Base-by-base conservation (phyloP, 139 green algal genomes). In the Chlorella sp. region DNA sequence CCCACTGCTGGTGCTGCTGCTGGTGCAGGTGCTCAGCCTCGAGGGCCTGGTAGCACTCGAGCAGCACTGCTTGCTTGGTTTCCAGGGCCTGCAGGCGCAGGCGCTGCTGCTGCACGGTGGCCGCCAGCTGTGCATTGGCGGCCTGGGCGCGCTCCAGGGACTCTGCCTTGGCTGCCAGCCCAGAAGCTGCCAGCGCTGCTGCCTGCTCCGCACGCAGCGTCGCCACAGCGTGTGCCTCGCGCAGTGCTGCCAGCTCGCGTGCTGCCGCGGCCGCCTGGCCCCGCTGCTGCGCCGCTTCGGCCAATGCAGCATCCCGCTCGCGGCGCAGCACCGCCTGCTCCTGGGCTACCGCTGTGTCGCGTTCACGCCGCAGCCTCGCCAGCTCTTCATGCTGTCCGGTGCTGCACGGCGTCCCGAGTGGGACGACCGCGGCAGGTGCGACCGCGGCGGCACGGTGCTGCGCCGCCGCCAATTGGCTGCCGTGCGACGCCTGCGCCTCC, bases 21-120 rank as follows among this genome's bases (percentile, higher is more conserved):
- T 34, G 19, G 1, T 71, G 85, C 68, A 48, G 39, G 39, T 37
- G 69, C 69, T 89, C 85, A 0, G 71, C 71, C 71, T 89, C 85
- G 32, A 89, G 4, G 2, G 21, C 71, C 37, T 16, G 71, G 71
- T 75, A 89, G 71, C 85, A 83, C 26, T 83, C 71, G 28, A 83
- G 42, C 71, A 89, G 71, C 42, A 89, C 30, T 2, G 71, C 42
- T 16, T 40, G 85, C 42, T 89, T 48, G 19, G 85, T 73, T 22
- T 89, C 85, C 69, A 89, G 71, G 15, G 71, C 71, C 24, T 82
- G 69, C 7, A 83, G 64, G 19, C 71, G 22, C 42, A 89, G 42
- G 18, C 19, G 5, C 42, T 73, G 64, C 24, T 36, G 28, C 26
- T 21, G 18, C 2, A 0, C 71, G 15, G 40, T n/a, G 19, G 85